A percentile compares a stretch with the other conserved stretches of the same genome.
Conservation (phyloP, 2,329 filamentous ascomycete species). For the Ophiostoma australiae region DNA sequence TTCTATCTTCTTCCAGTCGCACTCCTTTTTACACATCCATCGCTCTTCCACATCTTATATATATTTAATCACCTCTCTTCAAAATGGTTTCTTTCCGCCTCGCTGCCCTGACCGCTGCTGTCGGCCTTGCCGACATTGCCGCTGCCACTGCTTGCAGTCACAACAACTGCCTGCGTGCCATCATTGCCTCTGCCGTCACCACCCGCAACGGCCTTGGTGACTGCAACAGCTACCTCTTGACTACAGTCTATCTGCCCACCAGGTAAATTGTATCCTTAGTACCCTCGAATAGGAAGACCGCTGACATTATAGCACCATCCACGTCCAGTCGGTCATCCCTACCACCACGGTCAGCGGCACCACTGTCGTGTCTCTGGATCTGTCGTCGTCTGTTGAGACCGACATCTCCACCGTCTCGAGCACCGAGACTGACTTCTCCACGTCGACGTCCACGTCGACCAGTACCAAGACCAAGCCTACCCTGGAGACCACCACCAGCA, state of each 20-base stretch:
- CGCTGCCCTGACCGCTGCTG: background rate
- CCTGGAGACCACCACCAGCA: background rate
- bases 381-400: background rate
- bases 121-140: background rate
- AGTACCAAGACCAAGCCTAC: background rate
- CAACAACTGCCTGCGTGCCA: conserved; percentile 4
- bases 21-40: background rate
- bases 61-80: background rate
- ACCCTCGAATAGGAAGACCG: background rate
- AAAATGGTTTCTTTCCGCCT: background rate
- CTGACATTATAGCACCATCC: conserved; percentile 3
- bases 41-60: background rate
- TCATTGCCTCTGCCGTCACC: background rate
- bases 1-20: background rate
- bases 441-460: conserved; percentile 5
- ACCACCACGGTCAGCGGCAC: background rate
- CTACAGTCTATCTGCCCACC: background rate
- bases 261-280: background rate
- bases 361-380: background rate
- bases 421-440: conserved; percentile 8
- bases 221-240: conserved; percentile 4
- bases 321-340: conserved; percentile 3
- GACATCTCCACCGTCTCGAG: background rate
- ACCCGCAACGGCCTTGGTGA: background rate
- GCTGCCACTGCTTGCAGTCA: background rate